Evolutionary conservation across 306 rosid genomes (phyloP).

Genomic region (Malus sieversii): DNA sequence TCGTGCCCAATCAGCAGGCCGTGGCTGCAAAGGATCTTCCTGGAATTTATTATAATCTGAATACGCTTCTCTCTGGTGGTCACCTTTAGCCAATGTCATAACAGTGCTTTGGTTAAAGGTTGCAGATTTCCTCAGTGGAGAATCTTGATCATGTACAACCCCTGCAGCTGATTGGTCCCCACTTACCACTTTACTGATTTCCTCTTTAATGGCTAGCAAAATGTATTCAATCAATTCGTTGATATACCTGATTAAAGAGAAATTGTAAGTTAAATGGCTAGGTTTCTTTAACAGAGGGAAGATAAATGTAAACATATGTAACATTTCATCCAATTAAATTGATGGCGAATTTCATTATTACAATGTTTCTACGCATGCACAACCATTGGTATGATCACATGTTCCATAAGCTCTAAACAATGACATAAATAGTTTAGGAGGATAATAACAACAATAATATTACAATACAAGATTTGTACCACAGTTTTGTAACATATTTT

Average conservation of each 20-base stretch:
- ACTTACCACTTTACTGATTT: constrained; percentile 22
- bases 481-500: neutral
- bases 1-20: constrained; percentile 75
- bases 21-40: constrained; percentile 43
- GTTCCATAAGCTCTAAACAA: neutral
- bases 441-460: neutral
- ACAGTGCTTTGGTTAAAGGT: constrained; percentile 34
- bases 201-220: constrained; percentile 51
- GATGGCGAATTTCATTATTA: neutral
- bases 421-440: neutral
- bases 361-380: neutral
- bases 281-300: neutral
- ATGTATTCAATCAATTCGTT: constrained; percentile 77
- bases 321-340: neutral
- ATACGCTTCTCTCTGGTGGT: constrained; percentile 29
- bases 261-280: neutral
- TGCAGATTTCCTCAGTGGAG: constrained; percentile 38
- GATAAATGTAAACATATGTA: neutral
- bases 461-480: neutral
- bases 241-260: constrained; percentile 59
- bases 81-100: constrained; percentile 31
- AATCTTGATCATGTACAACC: constrained; percentile 35
- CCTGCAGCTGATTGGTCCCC: constrained; percentile 35
- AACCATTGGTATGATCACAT: neutral
- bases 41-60: constrained; percentile 20